Base-by-base conservation (phyloP, 192 early-diverging fungal species). In the Jimgerdemannia lactiflua region DNA sequence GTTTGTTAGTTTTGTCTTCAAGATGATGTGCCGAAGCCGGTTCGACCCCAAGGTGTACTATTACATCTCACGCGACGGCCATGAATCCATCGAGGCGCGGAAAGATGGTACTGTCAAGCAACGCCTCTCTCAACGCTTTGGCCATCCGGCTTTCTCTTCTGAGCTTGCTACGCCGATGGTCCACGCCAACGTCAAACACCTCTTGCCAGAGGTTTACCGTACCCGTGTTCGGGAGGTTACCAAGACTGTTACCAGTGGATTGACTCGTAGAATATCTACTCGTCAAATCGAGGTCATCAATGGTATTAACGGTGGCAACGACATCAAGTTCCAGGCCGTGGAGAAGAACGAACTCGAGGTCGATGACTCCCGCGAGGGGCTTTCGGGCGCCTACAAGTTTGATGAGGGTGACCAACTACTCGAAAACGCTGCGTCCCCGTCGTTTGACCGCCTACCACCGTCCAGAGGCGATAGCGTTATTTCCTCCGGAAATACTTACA, bases 91-190 rank as follows among this genome's bases (percentile, higher is more conserved):
- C 14, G 49, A 59, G 49, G 6, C 49, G 14, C 39, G 4, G 59
- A 43, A 65, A 71, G 69, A 68, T 71, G 73, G 40, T 74, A 70
- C 40, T 49, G 70, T 20, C 63, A 20, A 41, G 19, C 29, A 68
- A 18, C 67, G 67, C n/a, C 70, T 92, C 72, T 82, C 83, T 42
- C 82, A 84, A 74, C 86, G 86, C 39, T 94, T 91, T 82, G 85
- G 90, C 74, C 89, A 92, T 70, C 93, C 92, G 3, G 89, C 86
- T 3, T 86, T 91, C 64, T 85, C 79, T 64, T 78, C 90, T 65
- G 83, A 88, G 44, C 79, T 91, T 67, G 82, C 89, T 11, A 86
- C 91, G 39, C 91, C 92, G 17, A 85, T 93, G 82, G 89, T 94
- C 41, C 89, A 90, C 71, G 87, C 89, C 69, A 85, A 80, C 39